phyloP scores from a whole-genome alignment of 2,329 filamentous ascomycete genomes.

The Phaeophleospora eucalypticola region DNA sequence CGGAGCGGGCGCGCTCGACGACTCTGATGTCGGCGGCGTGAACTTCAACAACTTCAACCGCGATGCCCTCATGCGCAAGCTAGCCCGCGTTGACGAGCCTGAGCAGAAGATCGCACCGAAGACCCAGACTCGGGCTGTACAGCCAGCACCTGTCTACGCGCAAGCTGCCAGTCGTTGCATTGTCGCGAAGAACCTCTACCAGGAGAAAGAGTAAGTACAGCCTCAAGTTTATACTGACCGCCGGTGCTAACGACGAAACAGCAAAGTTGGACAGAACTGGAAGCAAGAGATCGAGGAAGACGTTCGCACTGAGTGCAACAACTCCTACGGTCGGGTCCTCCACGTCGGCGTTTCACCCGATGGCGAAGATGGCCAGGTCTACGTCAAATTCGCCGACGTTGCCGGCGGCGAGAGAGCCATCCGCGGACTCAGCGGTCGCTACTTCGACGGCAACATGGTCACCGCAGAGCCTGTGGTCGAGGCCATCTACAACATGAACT shows the following conservation, averaged over 20 bases:
- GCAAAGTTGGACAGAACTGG: conserved; percentile 80
- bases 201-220: conserved; percentile 75
- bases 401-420: conserved; percentile 95
- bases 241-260: conserved; percentile 36
- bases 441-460: conserved; percentile 89
- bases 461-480: conserved; percentile 95
- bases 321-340: conserved; percentile 94
- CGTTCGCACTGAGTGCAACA: conserved; percentile 85
- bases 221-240: background rate
- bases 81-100: conserved; percentile 89
- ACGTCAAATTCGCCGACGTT: conserved; percentile 96
- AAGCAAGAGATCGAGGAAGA: conserved; percentile 92
- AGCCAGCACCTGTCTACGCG: no score
- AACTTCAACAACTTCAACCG: conserved; percentile 99
- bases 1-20: conserved; percentile 90
- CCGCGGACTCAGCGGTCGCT: conserved; percentile 93
- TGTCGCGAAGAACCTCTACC: conserved; percentile 92
- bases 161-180: conserved; percentile 91
- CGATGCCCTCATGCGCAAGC: conserved; percentile 96
- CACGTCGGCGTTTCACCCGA: conserved; percentile 80
- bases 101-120: conserved; percentile 60
- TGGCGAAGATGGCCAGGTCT: conserved; percentile 93
- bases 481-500: conserved; percentile 73
- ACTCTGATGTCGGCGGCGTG: conserved; percentile 94
- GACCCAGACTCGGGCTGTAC: conserved; percentile 49